phyloP scores from a whole-genome alignment of 2,329 filamentous ascomycete species.

The Pochonia chlamydosporia region DNA sequence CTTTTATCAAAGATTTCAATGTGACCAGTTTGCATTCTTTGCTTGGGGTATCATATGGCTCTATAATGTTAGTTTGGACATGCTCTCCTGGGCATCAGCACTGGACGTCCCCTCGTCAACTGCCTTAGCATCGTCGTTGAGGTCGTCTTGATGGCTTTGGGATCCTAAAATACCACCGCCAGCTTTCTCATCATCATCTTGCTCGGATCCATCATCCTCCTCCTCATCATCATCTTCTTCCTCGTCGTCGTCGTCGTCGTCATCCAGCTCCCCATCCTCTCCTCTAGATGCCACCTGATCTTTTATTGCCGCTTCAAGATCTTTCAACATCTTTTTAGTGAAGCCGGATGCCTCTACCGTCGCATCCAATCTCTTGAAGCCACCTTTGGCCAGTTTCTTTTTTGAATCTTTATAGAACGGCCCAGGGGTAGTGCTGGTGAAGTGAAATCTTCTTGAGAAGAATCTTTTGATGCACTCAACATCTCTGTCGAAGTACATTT shows the following conservation, averaged over 20 bases:
- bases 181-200: conserved; percentile 11
- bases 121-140: not conserved
- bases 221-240: conserved; percentile 24
- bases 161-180: not conserved
- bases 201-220: conserved; percentile 24
- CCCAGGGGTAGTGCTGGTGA: conserved; percentile 72
- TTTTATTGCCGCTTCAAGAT: conserved; percentile 84
- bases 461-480: conserved; percentile 94
- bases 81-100: conserved; percentile 18
- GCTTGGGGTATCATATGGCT: conserved; percentile 16
- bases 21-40: not conserved
- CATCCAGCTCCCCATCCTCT: conserved; percentile 21
- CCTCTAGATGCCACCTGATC: conserved; percentile 56
- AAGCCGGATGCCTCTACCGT: conserved; percentile 90
- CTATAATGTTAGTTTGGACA: conserved; percentile 23
- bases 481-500: conserved; percentile 96
- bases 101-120: not conserved
- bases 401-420: conserved; percentile 82
- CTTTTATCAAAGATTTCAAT: not conserved
- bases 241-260: conserved; percentile 20
- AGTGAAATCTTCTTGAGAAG: conserved; percentile 84
- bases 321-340: conserved; percentile 93
- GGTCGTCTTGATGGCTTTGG: not conserved
- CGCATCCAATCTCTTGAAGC: conserved; percentile 70
- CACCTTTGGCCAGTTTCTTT: conserved; percentile 62